Percentiles rank a stretch among this genome's conserved stretches.
phyloP scores from a whole-genome alignment of 208 protist genomes.

The Trichomonas tenax region DNA sequence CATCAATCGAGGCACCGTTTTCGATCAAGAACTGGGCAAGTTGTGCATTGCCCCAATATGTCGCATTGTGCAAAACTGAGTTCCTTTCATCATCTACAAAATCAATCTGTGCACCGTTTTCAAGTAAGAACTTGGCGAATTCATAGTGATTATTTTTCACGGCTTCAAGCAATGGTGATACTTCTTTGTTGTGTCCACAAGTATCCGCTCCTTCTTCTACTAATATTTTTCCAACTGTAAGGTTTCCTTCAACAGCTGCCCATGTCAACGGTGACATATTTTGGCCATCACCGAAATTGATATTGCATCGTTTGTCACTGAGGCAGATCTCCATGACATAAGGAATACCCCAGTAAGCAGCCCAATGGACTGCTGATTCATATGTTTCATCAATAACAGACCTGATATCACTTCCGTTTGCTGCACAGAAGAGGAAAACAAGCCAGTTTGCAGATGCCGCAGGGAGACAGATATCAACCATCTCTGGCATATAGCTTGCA shows the following conservation, averaged over 20 bases:
- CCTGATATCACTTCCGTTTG: not conserved
- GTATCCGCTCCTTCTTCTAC: not conserved
- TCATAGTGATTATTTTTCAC: not conserved
- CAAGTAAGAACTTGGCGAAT: not conserved
- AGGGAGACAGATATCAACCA: not conserved
- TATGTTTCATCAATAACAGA: not conserved
- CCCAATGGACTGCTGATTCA: not conserved
- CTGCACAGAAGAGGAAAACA: not conserved
- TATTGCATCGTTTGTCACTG: not conserved
- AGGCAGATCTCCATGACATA: not conserved
- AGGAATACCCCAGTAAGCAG: not conserved
- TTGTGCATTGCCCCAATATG: not conserved
- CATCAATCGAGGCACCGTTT: not conserved
- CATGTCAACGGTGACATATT: not conserved
- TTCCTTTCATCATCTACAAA: not conserved
- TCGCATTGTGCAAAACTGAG: not conserved
- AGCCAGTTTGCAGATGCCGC: not conserved
- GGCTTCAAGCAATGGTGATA: not conserved
- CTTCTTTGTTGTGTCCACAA: not conserved
- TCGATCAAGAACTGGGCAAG: not conserved
- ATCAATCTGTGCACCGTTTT: not conserved
- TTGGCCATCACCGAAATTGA: not conserved
- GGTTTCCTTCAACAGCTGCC: not conserved
- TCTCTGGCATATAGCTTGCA: not conserved
- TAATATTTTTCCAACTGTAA: not conserved